Percentiles rank a stretch among this genome's conserved stretches.
Conservation (phyloP, 495 filamentous ascomycete species). For the Terfezia boudieri region DNA sequence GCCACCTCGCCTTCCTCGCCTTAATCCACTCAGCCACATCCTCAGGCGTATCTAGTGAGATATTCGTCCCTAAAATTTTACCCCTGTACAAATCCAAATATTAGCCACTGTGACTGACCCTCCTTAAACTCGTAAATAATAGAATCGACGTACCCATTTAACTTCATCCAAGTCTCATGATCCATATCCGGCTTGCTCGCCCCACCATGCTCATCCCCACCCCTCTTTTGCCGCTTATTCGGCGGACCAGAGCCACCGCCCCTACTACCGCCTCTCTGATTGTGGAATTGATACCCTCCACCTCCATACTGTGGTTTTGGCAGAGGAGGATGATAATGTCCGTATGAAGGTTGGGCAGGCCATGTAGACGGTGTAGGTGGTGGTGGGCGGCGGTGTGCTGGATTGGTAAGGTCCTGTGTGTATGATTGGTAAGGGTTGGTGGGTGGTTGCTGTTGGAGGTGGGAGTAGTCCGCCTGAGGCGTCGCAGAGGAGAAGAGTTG, state of each 20-base stretch:
- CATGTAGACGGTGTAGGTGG: not conserved
- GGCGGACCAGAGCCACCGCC: not conserved
- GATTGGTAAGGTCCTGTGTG: not conserved
- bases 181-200: not conserved
- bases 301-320: not conserved
- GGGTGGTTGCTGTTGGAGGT: too few species aligned
- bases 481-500: not conserved
- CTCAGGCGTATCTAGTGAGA: not conserved
- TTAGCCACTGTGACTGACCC: too few species aligned
- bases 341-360: not conserved
- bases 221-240: not conserved
- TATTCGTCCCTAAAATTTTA: not conserved
- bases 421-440: not conserved
- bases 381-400: not conserved
- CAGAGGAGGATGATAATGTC: not conserved
- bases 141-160: not conserved
- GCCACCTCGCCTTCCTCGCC: not conserved
- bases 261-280: not conserved
- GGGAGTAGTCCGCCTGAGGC: not conserved
- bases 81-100: not conserved
- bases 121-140: too few species aligned
- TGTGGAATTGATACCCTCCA: not conserved
- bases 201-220: not conserved
- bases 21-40: not conserved
- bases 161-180: not conserved